A percentile compares a stretch with the other conserved stretches of the same genome.
phyloP scores from a whole-genome alignment of 2,329 filamentous ascomycete genomes.

The Ophiostoma ips region DNA sequence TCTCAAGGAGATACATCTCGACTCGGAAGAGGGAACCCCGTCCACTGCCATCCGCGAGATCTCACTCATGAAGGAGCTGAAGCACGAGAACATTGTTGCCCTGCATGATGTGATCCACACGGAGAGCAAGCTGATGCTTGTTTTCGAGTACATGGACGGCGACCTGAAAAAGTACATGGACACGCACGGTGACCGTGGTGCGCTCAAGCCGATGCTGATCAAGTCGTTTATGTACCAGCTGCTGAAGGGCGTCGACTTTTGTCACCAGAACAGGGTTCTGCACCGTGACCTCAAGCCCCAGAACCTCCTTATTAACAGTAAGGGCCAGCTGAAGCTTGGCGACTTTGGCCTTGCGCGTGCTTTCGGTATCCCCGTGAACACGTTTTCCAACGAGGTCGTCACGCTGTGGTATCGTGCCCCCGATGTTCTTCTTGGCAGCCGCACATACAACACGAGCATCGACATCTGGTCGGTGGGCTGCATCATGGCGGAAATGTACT shows the following conservation, averaged over 20 bases:
- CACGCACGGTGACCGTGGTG: constrained; percentile 73
- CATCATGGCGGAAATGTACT: constrained; percentile 99
- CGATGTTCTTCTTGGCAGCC: constrained; percentile 81
- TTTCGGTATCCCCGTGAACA: constrained; percentile 95
- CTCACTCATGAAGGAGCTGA: constrained; percentile 97
- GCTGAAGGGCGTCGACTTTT: constrained; percentile 89
- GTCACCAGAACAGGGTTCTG: constrained; percentile 90
- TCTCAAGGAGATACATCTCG: constrained; percentile 95
- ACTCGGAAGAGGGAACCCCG: constrained; percentile 94
- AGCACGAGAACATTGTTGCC: constrained; percentile 95
- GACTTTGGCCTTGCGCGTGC: constrained; percentile 90
- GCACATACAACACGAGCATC: constrained; percentile 99
- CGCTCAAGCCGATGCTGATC: constrained; percentile 78
- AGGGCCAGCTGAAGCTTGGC: constrained; percentile 79
- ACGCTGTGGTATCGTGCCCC: constrained; percentile 96
- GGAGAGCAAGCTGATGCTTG: constrained; percentile 98
- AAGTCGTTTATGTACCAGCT: constrained; percentile 99
- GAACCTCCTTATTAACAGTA: constrained; percentile 87
- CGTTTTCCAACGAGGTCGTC: constrained; percentile 95
- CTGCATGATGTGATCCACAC: constrained; percentile 98
- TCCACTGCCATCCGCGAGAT: constrained; percentile 97
- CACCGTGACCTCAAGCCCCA: constrained; percentile 94
- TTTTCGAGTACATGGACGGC: constrained; percentile 98
- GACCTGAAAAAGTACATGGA: constrained; percentile 99
- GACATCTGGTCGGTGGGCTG: constrained; percentile 99